Percentiles rank a stretch among this genome's conserved stretches.
These are phyloP conservation scores for Trypanosomatidae sp. DNA, from an alignment of 208 protist genomes.

Conservation along the genomic window DNA sequence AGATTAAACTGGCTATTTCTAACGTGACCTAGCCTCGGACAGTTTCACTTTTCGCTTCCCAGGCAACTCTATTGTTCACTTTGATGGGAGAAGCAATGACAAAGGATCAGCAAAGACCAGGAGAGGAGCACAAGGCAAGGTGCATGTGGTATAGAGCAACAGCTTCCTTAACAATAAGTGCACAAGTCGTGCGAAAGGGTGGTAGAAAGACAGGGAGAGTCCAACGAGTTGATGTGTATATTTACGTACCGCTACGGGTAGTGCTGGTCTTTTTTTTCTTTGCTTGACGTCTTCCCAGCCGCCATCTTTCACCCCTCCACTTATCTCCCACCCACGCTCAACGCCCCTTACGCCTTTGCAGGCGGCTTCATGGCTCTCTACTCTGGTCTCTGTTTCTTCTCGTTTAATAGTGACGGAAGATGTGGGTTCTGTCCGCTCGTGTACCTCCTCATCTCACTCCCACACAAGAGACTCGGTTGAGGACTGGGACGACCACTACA, in stretches of 20 bases:
- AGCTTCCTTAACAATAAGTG: background rate
- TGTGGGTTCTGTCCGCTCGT: background rate
- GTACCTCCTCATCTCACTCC: slow-evolving; percentile 2
- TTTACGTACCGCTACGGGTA: background rate
- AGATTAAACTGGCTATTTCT: background rate
- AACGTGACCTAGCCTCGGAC: background rate
- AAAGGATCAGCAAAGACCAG: background rate
- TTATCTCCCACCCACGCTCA: background rate
- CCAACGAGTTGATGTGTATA: background rate
- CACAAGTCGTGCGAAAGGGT: background rate
- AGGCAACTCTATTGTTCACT: background rate
- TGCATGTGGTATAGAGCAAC: background rate
- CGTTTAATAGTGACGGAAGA: background rate
- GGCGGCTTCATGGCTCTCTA: background rate
- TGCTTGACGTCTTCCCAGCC: background rate
- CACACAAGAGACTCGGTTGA: background rate
- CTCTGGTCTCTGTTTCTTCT: background rate
- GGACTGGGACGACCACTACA: background rate
- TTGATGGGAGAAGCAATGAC: background rate
- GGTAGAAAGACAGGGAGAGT: background rate
- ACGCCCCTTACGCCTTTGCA: background rate
- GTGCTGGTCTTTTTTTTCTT: background rate
- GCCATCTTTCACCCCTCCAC: background rate
- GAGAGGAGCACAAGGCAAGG: background rate
- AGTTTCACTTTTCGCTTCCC: background rate